Conservation (phyloP, 1,284 basidiomycete species). For the Ustilago nuda region DNA sequence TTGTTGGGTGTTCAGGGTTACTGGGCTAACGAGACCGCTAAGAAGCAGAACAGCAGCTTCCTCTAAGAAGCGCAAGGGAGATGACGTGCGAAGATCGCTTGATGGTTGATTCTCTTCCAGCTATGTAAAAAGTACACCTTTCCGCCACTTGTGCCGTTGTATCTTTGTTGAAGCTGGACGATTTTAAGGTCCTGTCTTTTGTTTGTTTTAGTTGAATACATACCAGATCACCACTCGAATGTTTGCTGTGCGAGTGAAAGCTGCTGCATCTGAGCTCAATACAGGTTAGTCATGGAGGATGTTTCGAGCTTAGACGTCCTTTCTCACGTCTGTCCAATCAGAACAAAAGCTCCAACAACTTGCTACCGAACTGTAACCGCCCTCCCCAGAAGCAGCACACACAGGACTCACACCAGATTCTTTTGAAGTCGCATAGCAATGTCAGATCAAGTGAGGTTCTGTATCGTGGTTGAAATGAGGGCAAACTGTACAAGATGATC, state of each 20-base stretch:
- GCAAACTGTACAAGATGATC: not conserved
- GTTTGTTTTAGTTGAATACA: slow-evolving; percentile 1
- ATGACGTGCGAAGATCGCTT: not conserved
- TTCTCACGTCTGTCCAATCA: too few species aligned
- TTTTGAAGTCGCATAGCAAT: too few species aligned
- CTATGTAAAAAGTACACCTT: slow-evolving; percentile 5
- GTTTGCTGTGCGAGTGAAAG: not conserved
- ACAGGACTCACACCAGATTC: too few species aligned
- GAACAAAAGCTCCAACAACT: too few species aligned
- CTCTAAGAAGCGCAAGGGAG: slow-evolving; percentile 8
- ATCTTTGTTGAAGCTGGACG: not conserved
- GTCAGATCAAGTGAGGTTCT: too few species aligned
- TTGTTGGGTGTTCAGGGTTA: slow-evolving; percentile 63
- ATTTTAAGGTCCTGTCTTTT: not conserved
- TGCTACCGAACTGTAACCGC: too few species aligned
- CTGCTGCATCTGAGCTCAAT: too few species aligned
- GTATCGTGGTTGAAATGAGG: too few species aligned
- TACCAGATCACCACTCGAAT: slow-evolving; percentile 12
- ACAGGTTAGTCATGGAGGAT: too few species aligned
- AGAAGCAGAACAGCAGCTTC: slow-evolving; percentile 45
- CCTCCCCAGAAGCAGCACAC: too few species aligned
- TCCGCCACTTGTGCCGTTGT: not conserved
- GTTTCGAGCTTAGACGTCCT: too few species aligned
- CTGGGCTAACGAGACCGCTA: slow-evolving; percentile 55
- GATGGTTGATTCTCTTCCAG: not conserved